Percentiles rank a stretch among this genome's conserved stretches.
Conservation (phyloP, 2,329 filamentous ascomycete genomes). For the Penicillium sclerotiorum region DNA sequence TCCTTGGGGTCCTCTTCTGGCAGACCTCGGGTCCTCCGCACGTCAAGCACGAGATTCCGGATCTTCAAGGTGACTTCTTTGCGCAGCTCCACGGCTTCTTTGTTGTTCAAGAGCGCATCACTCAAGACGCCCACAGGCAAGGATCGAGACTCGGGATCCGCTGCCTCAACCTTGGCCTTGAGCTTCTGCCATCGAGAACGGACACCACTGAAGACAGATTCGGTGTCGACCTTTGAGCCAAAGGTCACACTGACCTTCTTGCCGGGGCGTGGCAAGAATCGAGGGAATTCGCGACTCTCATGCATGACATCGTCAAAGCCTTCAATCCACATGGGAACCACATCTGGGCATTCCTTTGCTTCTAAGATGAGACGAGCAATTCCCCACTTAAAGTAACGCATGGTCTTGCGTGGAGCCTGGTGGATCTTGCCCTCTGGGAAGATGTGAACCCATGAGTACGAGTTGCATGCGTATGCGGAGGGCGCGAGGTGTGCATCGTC, state of each 20-base stretch:
- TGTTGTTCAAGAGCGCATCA: slow-evolving; percentile 66
- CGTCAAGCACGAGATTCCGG: slow-evolving; percentile 75
- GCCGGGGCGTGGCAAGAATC: slow-evolving; percentile 78
- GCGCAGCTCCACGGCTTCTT: slow-evolving; percentile 75
- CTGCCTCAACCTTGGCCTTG: slow-evolving; percentile 55
- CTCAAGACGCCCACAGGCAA: slow-evolving; percentile 59
- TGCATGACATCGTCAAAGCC: slow-evolving; percentile 88
- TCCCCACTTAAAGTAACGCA: slow-evolving; percentile 99
- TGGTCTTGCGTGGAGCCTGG: slow-evolving; percentile 74
- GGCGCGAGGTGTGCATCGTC: slow-evolving; percentile 65
- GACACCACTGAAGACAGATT: slow-evolving; percentile 75
- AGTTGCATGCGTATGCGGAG: slow-evolving; percentile 69
- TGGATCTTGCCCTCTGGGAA: slow-evolving; percentile 96
- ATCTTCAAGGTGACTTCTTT: slow-evolving; percentile 79
- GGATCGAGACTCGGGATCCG: slow-evolving; percentile 37
- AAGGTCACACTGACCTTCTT: slow-evolving; percentile 54
- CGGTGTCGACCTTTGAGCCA: slow-evolving; percentile 74
- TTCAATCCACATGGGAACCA: slow-evolving; percentile 93
- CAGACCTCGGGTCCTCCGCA: slow-evolving; percentile 71
- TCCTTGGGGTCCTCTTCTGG: slow-evolving; percentile 79
- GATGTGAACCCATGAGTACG: slow-evolving; percentile 86
- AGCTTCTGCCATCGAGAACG: slow-evolving; percentile 73
- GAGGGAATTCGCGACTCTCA: slow-evolving; percentile 76
- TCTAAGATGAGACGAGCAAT: slow-evolving; percentile 89
- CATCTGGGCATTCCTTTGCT: slow-evolving; percentile 79